Evolutionary conservation across 495 filamentous ascomycete species (phyloP).

Genomic region (Tuber melanosporum): DNA sequence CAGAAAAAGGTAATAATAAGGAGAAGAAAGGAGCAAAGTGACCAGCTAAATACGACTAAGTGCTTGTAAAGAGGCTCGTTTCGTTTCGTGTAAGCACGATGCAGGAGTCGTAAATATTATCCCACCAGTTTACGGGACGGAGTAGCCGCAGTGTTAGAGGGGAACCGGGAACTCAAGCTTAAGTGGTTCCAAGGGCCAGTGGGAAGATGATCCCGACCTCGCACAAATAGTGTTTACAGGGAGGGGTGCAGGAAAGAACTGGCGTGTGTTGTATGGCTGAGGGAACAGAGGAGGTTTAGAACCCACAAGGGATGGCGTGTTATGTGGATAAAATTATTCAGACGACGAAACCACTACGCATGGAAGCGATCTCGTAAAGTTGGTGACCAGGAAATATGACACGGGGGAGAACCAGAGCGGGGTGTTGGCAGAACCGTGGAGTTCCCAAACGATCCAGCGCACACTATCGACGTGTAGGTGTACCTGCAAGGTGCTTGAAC

Average conservation of each 20-base stretch:
- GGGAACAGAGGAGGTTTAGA: slow-evolving; percentile 9
- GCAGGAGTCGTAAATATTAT: neutral
- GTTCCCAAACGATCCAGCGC: slow-evolving; percentile 38
- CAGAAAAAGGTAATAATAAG: slow-evolving; percentile 11
- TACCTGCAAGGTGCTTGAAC: slow-evolving; percentile 31
- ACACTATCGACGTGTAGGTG: slow-evolving; percentile 42
- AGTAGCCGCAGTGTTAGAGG: neutral
- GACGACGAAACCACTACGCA: slow-evolving; percentile 3
- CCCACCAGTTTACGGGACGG: neutral
- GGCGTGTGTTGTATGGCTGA: slow-evolving; percentile 14
- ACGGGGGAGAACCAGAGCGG: slow-evolving; percentile 14
- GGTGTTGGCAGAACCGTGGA: slow-evolving; percentile 29
- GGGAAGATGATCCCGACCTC: neutral
- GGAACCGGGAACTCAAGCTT: neutral
- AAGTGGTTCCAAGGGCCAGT: neutral
- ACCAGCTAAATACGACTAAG: neutral
- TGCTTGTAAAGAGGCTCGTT: neutral
- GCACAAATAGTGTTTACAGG: neutral
- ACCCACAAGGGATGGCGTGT: slow-evolving; percentile 19
- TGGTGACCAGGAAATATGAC: slow-evolving; percentile 22
- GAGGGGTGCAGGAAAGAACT: neutral
- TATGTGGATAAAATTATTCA: slow-evolving; percentile 13
- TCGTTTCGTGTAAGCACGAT: neutral
- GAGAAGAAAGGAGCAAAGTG: slow-evolving; percentile 3
- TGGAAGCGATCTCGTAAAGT: slow-evolving; percentile 19